Evolutionary conservation across 352 stramenopile species (phyloP), one percentile per base, ranked within the genome.

Genomic region (Pythium phragmitis): DNA sequence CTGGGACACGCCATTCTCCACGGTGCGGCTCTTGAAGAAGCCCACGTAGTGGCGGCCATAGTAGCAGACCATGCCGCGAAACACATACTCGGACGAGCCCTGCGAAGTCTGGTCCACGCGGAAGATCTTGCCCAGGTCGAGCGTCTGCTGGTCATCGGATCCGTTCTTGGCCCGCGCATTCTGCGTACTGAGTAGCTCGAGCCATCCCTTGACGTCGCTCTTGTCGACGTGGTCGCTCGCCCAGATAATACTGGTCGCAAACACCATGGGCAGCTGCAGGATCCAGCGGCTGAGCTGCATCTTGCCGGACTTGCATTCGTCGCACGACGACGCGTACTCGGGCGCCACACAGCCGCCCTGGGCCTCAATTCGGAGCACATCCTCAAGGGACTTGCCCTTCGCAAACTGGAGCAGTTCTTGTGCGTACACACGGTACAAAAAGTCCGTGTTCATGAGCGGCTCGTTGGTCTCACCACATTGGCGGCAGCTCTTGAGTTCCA

Each of bases 11-110:
- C 76, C 81, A 39, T 89, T 69, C 48, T 82, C 74, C 11, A 83
- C 50, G 47, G 79, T 85, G 16, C 74, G 81, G 71, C 83, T 92
- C 33, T 82, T 76, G 60, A 94, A 94, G 64, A 94, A 94, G 16
- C 86, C 85, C 7, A 94, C 86, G 62, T 94, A 94, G 63, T 94
- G 86, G 6, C 80, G 73, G 34, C 86, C 86, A 49, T 94, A 94
- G 71, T 94, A 94, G 49, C 85, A 94, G 50, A 94, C 85, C 58
- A 94, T 84, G 56, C 85, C 85, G 19, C 85, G 73, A 65, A 94
- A 94, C 39, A 70, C 60, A 59, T 92, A 94, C 48, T 80, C 59
- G 3, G 75, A 81, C 34, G 67, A 70, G 19, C 46, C 57, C 6
- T 63, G 30, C 2, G 47, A 50, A 16, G 46, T 61, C 21, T 69